Percentiles rank a stretch among this genome's conserved stretches.
Conservation (phyloP, 1,284 basidiomycete genomes). For the Trichosporon sp. region DNA sequence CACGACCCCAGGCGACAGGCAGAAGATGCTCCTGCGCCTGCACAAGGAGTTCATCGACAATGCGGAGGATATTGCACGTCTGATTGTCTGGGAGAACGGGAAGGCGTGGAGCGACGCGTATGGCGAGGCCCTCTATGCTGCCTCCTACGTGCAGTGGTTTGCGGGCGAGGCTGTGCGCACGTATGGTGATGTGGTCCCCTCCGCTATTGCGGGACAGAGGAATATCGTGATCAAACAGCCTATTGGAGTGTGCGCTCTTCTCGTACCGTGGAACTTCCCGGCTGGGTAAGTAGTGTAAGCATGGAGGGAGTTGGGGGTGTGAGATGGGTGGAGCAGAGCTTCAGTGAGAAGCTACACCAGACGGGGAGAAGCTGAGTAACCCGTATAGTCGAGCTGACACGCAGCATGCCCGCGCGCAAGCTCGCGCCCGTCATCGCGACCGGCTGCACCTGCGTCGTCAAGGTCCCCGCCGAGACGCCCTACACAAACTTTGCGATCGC, state of each 20-base stretch:
- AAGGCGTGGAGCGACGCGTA: slow-evolving; percentile 81
- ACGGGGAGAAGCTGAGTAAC: too few species aligned
- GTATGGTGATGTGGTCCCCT: slow-evolving; percentile 78
- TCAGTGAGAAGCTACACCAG: too few species aligned
- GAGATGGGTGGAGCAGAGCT: too few species aligned
- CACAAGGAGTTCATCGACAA: slow-evolving; percentile 43
- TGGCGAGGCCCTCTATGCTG: slow-evolving; percentile 76
- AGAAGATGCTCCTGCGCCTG: slow-evolving; percentile 42
- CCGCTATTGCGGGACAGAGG: slow-evolving; percentile 69
- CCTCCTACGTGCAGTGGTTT: slow-evolving; percentile 81
- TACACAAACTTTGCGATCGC: slow-evolving; percentile 79
- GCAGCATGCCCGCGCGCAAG: slow-evolving; percentile 65
- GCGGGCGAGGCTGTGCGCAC: slow-evolving; percentile 82
- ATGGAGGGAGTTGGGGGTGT: too few species aligned
- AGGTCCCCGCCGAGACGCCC: slow-evolving; percentile 94
- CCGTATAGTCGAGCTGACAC: too few species aligned
- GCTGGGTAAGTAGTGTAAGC: slow-evolving; percentile 61
- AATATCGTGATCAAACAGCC: slow-evolving; percentile 96
- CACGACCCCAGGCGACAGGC: slow-evolving; percentile 62
- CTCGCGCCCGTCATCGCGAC: slow-evolving; percentile 73
- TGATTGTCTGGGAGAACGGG: slow-evolving; percentile 74
- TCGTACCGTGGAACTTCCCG: slow-evolving; percentile 75
- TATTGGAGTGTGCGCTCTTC: slow-evolving; percentile 64
- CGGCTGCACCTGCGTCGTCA: slow-evolving; percentile 93
- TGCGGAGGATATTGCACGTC: slow-evolving; percentile 49